Evolutionary conservation across 1,139 yeast species (phyloP), one percentile per base, ranked within the genome.

Genomic region (Yamadazyma diddensiae): DNA sequence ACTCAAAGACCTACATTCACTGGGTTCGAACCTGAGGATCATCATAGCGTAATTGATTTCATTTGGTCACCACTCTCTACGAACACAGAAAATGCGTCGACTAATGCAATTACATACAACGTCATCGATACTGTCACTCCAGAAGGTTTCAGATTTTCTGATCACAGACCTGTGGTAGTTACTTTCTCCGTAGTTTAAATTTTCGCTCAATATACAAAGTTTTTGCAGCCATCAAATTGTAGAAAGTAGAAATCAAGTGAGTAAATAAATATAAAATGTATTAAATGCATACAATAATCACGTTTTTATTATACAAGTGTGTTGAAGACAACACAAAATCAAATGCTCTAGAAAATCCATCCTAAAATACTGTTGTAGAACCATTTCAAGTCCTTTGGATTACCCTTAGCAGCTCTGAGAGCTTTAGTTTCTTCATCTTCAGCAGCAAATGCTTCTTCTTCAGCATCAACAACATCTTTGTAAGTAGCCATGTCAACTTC

Each of bases 381-480:
- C 82, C 82, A 77, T 40, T 49, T 55, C 34, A 49, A 45, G 46
- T 65, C 61, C 38, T 45, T 62, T 24, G 64, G 70, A 43, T 58
- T 64, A 30, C 73, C 73, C 44, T 59, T 60, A 26, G 73, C 75
- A 33, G 62, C 70, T 49, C 79, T 54, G 39, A 67, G 51, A 37
- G 77, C 76, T 42, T 56, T 51, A 39, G 43, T 77, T 77, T 58
- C 61, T 29, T 53, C 64, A 28, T 53, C 72, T 41, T 59, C 62
- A 15, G 62, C 62, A 35, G 68, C 69, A 45, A 62, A 80, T 42
- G 64, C 67, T 45, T 67, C 79, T 53, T 79, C 85, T 53, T 82
- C 88, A 24, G 77, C 76, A 51, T 82, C 90, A 47, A 82, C 68
- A 29, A 76, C 76, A 42, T 77, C 85, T 54, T 73, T 79, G 57